Base-by-base conservation (phyloP, 805 yeast species). In the Kluyveromyces aestuarii region DNA sequence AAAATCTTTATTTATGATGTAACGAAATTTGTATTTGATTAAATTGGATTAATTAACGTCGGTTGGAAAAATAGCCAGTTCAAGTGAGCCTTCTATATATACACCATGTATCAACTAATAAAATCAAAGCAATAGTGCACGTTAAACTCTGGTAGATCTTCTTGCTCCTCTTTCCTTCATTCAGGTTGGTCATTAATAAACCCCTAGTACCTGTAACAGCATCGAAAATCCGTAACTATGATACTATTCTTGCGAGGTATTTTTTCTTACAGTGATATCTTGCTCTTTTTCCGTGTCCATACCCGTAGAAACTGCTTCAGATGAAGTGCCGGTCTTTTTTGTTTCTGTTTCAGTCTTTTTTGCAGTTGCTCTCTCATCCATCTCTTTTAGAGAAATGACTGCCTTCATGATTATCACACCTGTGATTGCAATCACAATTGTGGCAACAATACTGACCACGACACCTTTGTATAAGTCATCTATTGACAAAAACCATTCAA, bases 401-500 rank as follows among this genome's bases (percentile, higher is more conserved):
- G 46, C 38, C 33, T 46, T 48, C 33, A 50, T 42, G 11, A 50
- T 39, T 6, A 46, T 25, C 25, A 48, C 27, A 10, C 49, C 48
- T 5, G 49, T 50, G 17, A 48, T 33, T 14, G 45, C 14, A 17
- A 48, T 49, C 17, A 50, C 47, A 13, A 50, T 37, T 2, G 48
- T 41, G 37, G 47, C 45, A 27, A 48, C 47, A 2, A 42, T 25
- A n/a, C 50, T 47, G 38, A 48, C 41, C 14, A 50, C n/a, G 33
- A 50, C 11, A 13, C 53, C 53, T 44, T 47, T 50, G 35, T 47
- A 40, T 6, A 48, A 17, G 39, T 48, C 53, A 41, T 50, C 50
- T 8, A 50, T 37, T 40, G 40, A 11, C 27, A 45, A 27, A 37
- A 50, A 50, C 39, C 37, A 37, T 7, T 44, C 27, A 27, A 48